Base-by-base conservation (phyloP, 768 basidiomycete genomes). In the Mycena polygramma region DNA sequence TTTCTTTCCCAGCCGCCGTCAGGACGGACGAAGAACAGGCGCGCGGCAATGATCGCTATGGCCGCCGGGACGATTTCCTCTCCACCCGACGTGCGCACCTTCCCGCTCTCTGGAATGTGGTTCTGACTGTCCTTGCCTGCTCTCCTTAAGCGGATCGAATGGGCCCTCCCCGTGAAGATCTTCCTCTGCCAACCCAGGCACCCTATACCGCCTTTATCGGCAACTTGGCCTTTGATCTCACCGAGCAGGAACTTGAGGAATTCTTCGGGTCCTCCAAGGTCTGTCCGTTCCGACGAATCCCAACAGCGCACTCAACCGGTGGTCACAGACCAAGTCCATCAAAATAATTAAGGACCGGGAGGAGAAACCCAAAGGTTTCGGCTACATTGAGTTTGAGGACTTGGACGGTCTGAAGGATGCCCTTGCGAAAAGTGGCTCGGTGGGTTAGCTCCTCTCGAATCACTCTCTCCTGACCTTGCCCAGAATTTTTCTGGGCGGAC, bases 131-230 rank as follows among this genome's bases (percentile, higher is more conserved):
- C 24, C 54, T 53, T 17, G 11, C 62, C n/a, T 60, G 63, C 14
- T 24, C 60, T 60, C 19, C 10, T 71, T 26, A 69, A 89, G 91
- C 83, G 72, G 87, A 93, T 83, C 85, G 92, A 81, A 79, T 82
- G 58, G 84, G 75, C 22, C 86, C 92, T 72, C 87, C 89, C 54
- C 89, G 96, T 66, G 96, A 97, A 78, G 97, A 99, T 79, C 84
- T 99, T 22, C 96, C 97, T n/a, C 81, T 99, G n/a, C 98, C 98
- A 17, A 94, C 94, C 53, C 89, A 90, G 64, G 95, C 98, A 15
- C 98, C 98, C 6, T 99, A 90, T 83, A 99, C 96, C 35, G 96
- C 94, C n/a, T 99, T 95, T 76, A 87, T 99, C 74, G 98, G 97
- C 62, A 99, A 99, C 82, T 85, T 99, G 43, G 88, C 95, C 7